Evolutionary conservation across 2,329 filamentous ascomycete genomes (phyloP).

Genomic region (Monilinia fructicola): DNA sequence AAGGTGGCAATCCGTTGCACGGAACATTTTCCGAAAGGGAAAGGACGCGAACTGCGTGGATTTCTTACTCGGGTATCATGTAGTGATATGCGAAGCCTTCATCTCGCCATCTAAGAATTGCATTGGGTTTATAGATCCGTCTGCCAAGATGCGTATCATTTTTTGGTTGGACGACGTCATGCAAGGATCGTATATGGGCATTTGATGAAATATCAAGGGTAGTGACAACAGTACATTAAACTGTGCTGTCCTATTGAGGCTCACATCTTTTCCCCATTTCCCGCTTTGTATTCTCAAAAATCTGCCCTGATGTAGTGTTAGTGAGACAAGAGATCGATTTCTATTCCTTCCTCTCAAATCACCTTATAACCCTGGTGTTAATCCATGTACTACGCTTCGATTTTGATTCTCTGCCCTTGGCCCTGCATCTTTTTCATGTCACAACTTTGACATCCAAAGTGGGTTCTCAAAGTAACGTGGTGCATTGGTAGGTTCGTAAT

Average conservation of each 20-base stretch:
- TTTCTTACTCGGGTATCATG: slow-evolving; percentile 14
- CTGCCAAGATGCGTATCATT: slow-evolving; percentile 11
- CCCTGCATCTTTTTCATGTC: slow-evolving; percentile 15
- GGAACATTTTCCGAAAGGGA: not conserved
- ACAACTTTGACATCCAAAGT: slow-evolving; percentile 14
- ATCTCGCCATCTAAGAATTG: slow-evolving; percentile 10
- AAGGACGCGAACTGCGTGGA: slow-evolving; percentile 5
- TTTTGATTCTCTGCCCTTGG: slow-evolving; percentile 7
- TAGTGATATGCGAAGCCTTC: not conserved
- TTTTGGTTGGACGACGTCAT: slow-evolving; percentile 6
- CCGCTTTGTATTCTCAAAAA: slow-evolving; percentile 6
- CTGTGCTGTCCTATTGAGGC: slow-evolving; percentile 20
- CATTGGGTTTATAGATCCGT: slow-evolving; percentile 2
- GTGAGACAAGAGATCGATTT: not conserved
- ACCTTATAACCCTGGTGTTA: not conserved
- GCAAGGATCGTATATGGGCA: slow-evolving; percentile 16
- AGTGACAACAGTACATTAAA: slow-evolving; percentile 9
- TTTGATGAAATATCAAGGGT: slow-evolving; percentile 4
- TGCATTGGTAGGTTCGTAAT: slow-evolving; percentile 12
- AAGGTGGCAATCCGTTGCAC: slow-evolving; percentile 15
- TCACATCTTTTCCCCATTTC: slow-evolving; percentile 10
- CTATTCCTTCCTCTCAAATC: not conserved
- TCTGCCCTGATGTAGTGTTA: slow-evolving; percentile 1
- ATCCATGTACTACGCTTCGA: slow-evolving; percentile 2
- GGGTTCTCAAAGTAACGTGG: slow-evolving; percentile 21